Evolutionary conservation across 148 eudicot genomes (phyloP), one percentile per base, ranked within the genome.

Genomic region (Rhododendron vialii): DNA sequence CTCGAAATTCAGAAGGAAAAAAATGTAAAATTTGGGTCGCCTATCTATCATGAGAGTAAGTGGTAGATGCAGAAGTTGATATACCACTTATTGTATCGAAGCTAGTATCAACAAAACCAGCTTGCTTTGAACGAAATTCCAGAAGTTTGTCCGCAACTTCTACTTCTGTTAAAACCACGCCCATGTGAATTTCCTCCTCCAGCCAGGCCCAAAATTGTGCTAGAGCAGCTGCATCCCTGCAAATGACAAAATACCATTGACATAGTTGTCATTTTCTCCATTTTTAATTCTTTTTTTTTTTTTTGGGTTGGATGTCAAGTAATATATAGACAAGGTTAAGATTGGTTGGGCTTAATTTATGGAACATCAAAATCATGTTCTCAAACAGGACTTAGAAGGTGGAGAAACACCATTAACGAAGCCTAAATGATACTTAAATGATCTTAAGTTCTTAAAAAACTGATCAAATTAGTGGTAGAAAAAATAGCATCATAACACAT

Each of bases 51-150:
- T 15, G 51, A 80, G 87, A 73, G 51, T 67, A 38, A 78, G 24
- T 84, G 10, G 47, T 38, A 14, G 76, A 36, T 17, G 43, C 80
- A 75, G 71, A 82, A 67, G 78, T 63, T 26, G 59, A 33, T 53
- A 73, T 94, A 97, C 99, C 99, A 86, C 99, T 97, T 83, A 97
- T 97, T 76, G 99, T 97, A 79, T 95, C 98, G 75, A 97, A 97
- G 89, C 99, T 97, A 77, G 98, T 95, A 85, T 91, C 99, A 78
- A 95, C 3, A 90, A 97, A 97, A 86, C 98, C 98, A 86, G 92
- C 98, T 89, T 97, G 95, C 84, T 87, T 89, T 77, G 95, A 85
- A 85, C 99, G 99, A 88, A 95, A 94, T 86, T 91, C 93, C 82
- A 95, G 94, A 86, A 97, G 98, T 87, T 92, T 92, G 86, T 95